Evolutionary conservation across 1,284 basidiomycete species (phyloP), one percentile per base, ranked within the genome.

Genomic region (Rhodotorula mucilaginosa): DNA sequence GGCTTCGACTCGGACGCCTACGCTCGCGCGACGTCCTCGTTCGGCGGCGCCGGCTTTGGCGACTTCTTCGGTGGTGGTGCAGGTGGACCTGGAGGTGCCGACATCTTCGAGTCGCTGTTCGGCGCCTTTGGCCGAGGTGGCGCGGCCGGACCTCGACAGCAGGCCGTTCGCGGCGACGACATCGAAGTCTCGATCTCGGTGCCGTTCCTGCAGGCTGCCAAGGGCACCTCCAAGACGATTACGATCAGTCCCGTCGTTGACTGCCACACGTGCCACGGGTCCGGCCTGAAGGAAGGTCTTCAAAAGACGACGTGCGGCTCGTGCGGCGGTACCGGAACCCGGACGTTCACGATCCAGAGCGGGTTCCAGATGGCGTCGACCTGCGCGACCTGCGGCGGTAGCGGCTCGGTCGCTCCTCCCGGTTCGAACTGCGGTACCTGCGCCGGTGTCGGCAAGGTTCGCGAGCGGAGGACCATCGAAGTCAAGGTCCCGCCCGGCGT

Each of bases 341-440:
- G 89, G 80, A 93, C 93, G 19, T 98, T 92, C 82, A 90, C 95
- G 67, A 88, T 99, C 78, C 90, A 94, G 81, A 89, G 87, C 80
- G 97, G 97, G 23, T 99, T 99, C 88, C 92, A 95, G 81, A 97
- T 99, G 93, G 90, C 94, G 18, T 92, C 89, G 76, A 95, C 93
- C 34, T 99, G 97, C 82, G 85, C 85, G 65, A 82, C 86, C 34
- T 99, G 97, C 82, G 84, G 87, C 34, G 97, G 97, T n/a, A 84
- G 87, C 21, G 97, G 97, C 23, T 87, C 87, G 49, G 87, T 87
- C 5, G 87, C 97, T 46, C 92, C 93, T 67, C 88, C 88, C 21
- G 88, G 87, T 47, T 87, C 90, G 74, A 87, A 90, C 74, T 99
- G 97, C 81, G 85, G 86, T 44, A 84, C 85, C 61, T 99, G 97